phyloP scores from a whole-genome alignment of 768 basidiomycete genomes.

The Auricularia heimuer region DNA sequence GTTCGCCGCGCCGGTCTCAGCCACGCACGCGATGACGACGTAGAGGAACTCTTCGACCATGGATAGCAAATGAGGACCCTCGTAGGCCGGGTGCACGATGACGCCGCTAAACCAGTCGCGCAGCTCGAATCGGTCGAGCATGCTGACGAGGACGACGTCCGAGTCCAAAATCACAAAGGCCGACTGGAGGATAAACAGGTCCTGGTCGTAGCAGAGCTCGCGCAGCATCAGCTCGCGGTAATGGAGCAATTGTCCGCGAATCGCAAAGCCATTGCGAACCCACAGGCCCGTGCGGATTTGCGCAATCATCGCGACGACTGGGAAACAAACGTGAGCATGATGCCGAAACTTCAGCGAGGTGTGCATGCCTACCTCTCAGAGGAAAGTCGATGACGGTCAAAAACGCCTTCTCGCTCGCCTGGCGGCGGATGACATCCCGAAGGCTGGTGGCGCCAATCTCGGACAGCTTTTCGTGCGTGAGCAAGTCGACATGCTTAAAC shows the following conservation, averaged over 20 bases:
- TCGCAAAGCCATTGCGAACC: slow-evolving; percentile 95
- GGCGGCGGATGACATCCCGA: slow-evolving; percentile 42
- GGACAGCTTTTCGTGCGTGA: slow-evolving; percentile 44
- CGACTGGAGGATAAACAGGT: slow-evolving; percentile 81
- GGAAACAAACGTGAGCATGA: slow-evolving; percentile 1
- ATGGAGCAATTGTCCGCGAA: slow-evolving; percentile 88
- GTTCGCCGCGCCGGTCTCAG: slow-evolving; percentile 67
- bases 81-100: slow-evolving; percentile 50
- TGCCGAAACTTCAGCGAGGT: too few species aligned
- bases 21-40: slow-evolving; percentile 76
- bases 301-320: slow-evolving; percentile 83
- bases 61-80: slow-evolving; percentile 57
- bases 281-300: slow-evolving; percentile 93
- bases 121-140: slow-evolving; percentile 86
- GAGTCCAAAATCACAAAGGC: slow-evolving; percentile 68
- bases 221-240: slow-evolving; percentile 95
- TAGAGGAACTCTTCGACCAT: slow-evolving; percentile 92
- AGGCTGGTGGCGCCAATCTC: slow-evolving; percentile 45
- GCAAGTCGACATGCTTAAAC: slow-evolving; percentile 68
- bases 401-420: slow-evolving; percentile 56
- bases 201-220: slow-evolving; percentile 95
- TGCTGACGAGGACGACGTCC: slow-evolving; percentile 66
- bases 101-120: slow-evolving; percentile 67
- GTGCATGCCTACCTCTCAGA: slow-evolving; percentile 54
- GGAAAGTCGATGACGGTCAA: slow-evolving; percentile 82